Percentiles rank a stretch among this genome's conserved stretches.
These are phyloP conservation scores for Linnemannia zychae DNA, from an alignment of 192 early-diverging fungal species.

Conservation along the genomic window DNA sequence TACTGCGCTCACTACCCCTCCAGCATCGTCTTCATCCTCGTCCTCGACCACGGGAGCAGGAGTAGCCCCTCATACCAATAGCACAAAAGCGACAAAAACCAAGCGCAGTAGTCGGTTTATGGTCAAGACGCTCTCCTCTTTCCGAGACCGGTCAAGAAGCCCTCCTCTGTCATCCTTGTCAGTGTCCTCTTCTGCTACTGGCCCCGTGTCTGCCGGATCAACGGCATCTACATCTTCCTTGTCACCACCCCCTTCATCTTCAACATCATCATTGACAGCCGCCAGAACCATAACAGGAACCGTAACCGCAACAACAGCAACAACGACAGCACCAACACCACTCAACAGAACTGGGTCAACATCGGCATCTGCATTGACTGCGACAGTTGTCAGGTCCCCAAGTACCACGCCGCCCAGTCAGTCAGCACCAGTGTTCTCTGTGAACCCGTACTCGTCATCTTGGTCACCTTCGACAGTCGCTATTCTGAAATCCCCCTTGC, in stretches of 20 bases:
- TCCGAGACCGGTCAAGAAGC: slow-evolving; percentile 35
- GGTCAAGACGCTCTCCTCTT: slow-evolving; percentile 34
- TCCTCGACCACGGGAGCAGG: slow-evolving; percentile 1
- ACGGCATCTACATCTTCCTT: slow-evolving; percentile 1
- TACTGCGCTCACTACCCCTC: background rate
- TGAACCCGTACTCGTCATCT: slow-evolving; percentile 29
- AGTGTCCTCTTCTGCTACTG: background rate
- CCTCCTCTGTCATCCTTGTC: slow-evolving; percentile 7
- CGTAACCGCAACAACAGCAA: background rate
- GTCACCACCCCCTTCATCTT: background rate
- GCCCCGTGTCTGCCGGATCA: background rate
- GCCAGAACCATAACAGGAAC: background rate
- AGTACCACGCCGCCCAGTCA: background rate
- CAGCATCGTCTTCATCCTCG: slow-evolving; percentile 20
- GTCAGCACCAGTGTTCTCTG: background rate
- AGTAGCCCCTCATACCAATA: slow-evolving; percentile 3
- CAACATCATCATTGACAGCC: background rate
- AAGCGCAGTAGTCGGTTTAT: slow-evolving; percentile 49
- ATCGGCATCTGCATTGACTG: background rate
- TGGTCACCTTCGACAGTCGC: slow-evolving; percentile 41
- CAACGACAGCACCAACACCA: background rate
- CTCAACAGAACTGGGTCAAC: background rate
- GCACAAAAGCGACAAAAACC: background rate
- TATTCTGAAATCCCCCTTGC: slow-evolving; percentile 18
- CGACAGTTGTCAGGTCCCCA: background rate